These are phyloP conservation scores for Nematodospora valgi DNA, from an alignment of 805 yeast genomes.

Conservation along the genomic window DNA sequence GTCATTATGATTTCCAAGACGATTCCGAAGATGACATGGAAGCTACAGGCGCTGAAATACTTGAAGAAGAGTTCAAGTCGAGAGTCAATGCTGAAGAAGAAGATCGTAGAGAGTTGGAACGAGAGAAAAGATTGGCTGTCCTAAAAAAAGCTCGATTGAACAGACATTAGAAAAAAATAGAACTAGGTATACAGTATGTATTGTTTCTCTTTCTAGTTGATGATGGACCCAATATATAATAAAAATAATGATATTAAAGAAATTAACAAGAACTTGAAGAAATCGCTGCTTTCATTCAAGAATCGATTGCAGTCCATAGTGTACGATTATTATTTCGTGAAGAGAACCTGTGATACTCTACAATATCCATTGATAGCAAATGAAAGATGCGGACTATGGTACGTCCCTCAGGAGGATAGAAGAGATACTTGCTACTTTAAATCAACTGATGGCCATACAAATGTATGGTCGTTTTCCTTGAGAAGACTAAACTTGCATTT, in stretches of 20 bases:
- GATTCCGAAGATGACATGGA: conserved; percentile 75
- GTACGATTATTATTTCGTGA: conserved; percentile 55
- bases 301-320: conserved; percentile 72
- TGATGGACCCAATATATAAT: conserved; percentile 8
- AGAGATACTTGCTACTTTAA: conserved; percentile 67
- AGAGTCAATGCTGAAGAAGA: conserved; percentile 67
- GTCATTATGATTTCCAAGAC: conserved; percentile 43
- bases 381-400: conserved; percentile 89
- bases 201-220: not conserved
- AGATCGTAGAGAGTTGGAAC: conserved; percentile 66
- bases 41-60: conserved; percentile 85
- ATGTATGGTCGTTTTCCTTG: conserved; percentile 74
- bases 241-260: conserved; percentile 13
- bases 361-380: conserved; percentile 59
- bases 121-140: conserved; percentile 46
- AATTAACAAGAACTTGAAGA: conserved; percentile 44
- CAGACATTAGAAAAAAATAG: too few relatives aligned
- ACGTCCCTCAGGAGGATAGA: conserved; percentile 46
- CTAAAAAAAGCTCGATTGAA: conserved; percentile 19
- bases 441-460: conserved; percentile 87
- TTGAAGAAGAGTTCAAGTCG: conserved; percentile 77
- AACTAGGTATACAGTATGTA: conserved; percentile 1
- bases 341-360: conserved; percentile 14
- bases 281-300: conserved; percentile 47
- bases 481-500: conserved; percentile 75